Evolutionary conservation across 2,329 filamentous ascomycete genomes (phyloP), one percentile per base, ranked within the genome.

Genomic region (Samsoniella hepiali): DNA sequence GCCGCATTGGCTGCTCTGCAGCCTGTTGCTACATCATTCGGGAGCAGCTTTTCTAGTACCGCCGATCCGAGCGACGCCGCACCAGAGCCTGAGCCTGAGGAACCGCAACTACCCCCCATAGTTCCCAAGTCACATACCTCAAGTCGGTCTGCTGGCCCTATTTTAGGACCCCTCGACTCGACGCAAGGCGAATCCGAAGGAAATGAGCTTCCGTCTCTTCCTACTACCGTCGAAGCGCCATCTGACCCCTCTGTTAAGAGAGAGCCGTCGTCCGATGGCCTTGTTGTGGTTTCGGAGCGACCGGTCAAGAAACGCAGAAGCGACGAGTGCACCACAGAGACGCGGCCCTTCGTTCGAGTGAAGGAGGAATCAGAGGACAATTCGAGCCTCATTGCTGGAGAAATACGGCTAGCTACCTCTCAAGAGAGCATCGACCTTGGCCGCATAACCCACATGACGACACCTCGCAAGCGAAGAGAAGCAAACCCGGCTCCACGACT

Each of bases 391-490:
- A 58, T 71, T 27, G 27, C 8, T 8, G 6, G 15, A 7, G 29
- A 67, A 64, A 70, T 40, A 66, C 62, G 45, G 70, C 68, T 50
- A 50, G 45, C 31, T 45, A 3, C 74, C 27, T 76, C 79, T 0
- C 77, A 83, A 47, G 85, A 87, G 58, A 89, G 85, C 61, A 78
- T 89, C 58, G 87, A 90, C 69, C 76, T 89, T 1, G 76, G 72
- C 15, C 72, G 75, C 17, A 72, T 74, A 45, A 71, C 65, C 9
- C 71, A 73, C 38, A 68, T 77, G n/a, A 67, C 68, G 31, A 78
- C 76, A 0, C 76, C 76, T 2, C 70, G 75, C 51, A 77, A 78
- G 62, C 73, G 71, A 10, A 74, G 70, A 27, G 66, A 69, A 5
- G 38, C 69, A 13, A 70, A 72, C 13, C n/a, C n/a, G 15, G 34